phyloP scores from a whole-genome alignment of 73 alveolate genomes.

The Paramecium pentaurelia region DNA sequence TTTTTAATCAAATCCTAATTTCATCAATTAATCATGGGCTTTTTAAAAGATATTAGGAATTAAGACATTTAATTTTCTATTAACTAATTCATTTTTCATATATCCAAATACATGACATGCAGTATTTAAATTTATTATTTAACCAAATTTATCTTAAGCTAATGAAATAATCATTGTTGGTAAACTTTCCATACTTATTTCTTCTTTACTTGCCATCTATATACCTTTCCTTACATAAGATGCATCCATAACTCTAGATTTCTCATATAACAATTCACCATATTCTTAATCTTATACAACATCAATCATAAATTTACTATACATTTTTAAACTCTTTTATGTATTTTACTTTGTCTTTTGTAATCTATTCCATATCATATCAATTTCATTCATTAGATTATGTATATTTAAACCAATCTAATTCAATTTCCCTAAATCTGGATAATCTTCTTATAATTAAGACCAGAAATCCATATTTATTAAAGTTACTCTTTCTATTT shows the following conservation, averaged over 20 bases:
- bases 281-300: conserved; percentile 4
- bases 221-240: conserved; percentile 2
- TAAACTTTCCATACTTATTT: neutral
- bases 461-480: conserved; percentile 46
- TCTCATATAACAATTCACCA: conserved; percentile 10
- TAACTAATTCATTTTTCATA: conserved; percentile 11
- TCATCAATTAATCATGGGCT: neutral
- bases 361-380: neutral
- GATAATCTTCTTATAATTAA: conserved; percentile 26
- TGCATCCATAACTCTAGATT: neutral
- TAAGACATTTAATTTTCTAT: conserved; percentile 4
- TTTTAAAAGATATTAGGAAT: conserved; percentile 20
- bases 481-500: conserved; percentile 4
- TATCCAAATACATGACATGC: conserved; percentile 33
- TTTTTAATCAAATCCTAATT: neutral
- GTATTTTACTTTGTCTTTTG: neutral
- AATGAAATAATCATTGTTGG: conserved; percentile 6
- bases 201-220: neutral
- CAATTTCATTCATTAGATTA: conserved; percentile 17
- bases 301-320: conserved; percentile 45
- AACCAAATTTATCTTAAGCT: conserved; percentile 7
- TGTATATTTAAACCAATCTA: neutral
- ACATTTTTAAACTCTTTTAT: neutral
- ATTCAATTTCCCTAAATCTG: conserved; percentile 38
- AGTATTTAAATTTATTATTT: neutral